A percentile compares a stretch with the other conserved stretches of the same genome.
phyloP scores from a whole-genome alignment of 2,329 filamentous ascomycete species.

The Raffaelea albimanens region DNA sequence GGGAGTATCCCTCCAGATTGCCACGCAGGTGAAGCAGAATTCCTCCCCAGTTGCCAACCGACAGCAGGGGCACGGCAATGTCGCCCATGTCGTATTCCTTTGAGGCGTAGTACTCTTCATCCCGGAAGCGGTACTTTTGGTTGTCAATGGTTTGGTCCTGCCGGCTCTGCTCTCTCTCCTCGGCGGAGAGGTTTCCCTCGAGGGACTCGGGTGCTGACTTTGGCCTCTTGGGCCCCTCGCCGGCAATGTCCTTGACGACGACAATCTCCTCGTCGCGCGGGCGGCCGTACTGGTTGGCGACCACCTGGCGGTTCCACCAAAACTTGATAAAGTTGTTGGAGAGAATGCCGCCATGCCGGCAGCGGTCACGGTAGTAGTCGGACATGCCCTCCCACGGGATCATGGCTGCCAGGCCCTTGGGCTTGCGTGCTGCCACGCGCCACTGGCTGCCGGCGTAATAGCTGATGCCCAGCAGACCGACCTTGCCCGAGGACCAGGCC shows the following conservation, averaged over 20 bases:
- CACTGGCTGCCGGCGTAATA: slow-evolving; percentile 39
- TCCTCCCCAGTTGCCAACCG: slow-evolving; percentile 62
- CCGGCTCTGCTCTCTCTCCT: slow-evolving; percentile 39
- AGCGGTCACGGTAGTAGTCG: slow-evolving; percentile 46
- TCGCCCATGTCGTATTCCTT: slow-evolving; percentile 57
- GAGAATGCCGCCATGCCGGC: slow-evolving; percentile 52
- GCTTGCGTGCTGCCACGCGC: slow-evolving; percentile 36
- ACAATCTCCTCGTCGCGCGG: slow-evolving; percentile 16
- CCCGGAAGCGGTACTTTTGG: slow-evolving; percentile 43
- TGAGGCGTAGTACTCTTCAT: slow-evolving; percentile 54
- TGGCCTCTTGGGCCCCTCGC: slow-evolving; percentile 17
- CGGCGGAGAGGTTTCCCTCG: slow-evolving; percentile 47
- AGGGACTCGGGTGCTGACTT: slow-evolving; percentile 33
- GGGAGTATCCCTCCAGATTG: slow-evolving; percentile 55
- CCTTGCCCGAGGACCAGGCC: slow-evolving; percentile 37
- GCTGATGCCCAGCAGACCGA: slow-evolving; percentile 36
- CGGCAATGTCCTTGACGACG: slow-evolving; percentile 17
- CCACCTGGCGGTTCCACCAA: slow-evolving; percentile 60
- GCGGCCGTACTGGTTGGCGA: slow-evolving; percentile 59
- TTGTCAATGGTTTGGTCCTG: slow-evolving; percentile 37
- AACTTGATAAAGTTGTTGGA: slow-evolving; percentile 50
- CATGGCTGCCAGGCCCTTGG: slow-evolving; percentile 36
- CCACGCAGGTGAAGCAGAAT: slow-evolving; percentile 60
- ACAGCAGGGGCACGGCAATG: slow-evolving; percentile 57
- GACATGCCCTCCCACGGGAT: slow-evolving; percentile 45